A percentile compares a stretch with the other conserved stretches of the same genome.
phyloP scores from a whole-genome alignment of 2,329 filamentous ascomycete genomes.

The Nectriaceae sp. region DNA sequence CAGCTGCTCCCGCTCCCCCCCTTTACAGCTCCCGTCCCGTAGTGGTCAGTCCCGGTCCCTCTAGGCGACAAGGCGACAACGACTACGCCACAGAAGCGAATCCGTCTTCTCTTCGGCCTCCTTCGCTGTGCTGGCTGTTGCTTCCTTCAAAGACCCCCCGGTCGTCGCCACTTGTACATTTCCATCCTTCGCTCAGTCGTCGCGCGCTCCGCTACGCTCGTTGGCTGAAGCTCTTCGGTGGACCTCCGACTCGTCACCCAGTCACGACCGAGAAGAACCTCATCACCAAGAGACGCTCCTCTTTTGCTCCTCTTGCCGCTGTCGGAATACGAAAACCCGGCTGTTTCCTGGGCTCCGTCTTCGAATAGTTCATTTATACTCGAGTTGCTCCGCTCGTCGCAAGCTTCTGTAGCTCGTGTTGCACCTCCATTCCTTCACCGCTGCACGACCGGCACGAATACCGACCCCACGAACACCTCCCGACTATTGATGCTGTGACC shows the following conservation, averaged over 20 bases:
- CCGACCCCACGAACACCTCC: neutral
- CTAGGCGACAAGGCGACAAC: neutral
- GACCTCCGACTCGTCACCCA: slow-evolving; percentile 1
- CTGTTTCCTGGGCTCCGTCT: neutral
- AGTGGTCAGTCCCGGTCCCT: slow-evolving; percentile 5
- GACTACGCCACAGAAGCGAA: neutral
- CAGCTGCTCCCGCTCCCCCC: slow-evolving; percentile 2
- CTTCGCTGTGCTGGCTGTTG: slow-evolving; percentile 25
- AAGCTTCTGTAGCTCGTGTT: slow-evolving; percentile 4
- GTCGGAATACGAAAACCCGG: neutral
- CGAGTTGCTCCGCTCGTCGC: slow-evolving; percentile 7
- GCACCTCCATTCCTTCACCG: slow-evolving; percentile 16
- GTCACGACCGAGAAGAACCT: slow-evolving; percentile 12
- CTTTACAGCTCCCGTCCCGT: slow-evolving; percentile 7
- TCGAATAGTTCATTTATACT: slow-evolving; percentile 4
- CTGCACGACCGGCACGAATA: slow-evolving; percentile 24
- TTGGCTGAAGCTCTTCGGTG: slow-evolving; percentile 16
- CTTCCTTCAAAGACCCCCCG: slow-evolving; percentile 9
- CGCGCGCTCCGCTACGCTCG: slow-evolving; percentile 12
- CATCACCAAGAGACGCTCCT: neutral
- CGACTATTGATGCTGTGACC: slow-evolving; percentile 20
- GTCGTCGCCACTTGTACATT: slow-evolving; percentile 14
- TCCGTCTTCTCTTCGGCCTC: slow-evolving; percentile 19
- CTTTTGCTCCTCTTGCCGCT: neutral
- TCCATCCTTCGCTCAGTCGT: slow-evolving; percentile 1